Evolutionary conservation across 129 eudicot genomes (phyloP).

Genomic region (Arctium minus): DNA sequence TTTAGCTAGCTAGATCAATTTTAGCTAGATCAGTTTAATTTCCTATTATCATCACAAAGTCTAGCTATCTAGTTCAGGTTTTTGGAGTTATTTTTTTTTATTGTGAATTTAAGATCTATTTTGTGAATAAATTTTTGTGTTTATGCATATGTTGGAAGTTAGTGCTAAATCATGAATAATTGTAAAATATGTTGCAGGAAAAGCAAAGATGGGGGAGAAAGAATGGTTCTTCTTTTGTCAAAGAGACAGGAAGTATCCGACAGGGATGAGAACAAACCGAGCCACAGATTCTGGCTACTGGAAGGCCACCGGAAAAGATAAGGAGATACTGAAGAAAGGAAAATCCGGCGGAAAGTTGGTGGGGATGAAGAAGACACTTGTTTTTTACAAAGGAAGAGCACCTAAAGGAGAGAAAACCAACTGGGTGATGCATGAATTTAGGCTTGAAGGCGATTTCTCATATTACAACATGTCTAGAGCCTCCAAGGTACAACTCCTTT

Average conservation of each 20-base stretch:
- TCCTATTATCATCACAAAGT: too few relatives aligned
- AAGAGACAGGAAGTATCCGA: constrained; percentile 80
- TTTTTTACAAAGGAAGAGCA: constrained; percentile 90
- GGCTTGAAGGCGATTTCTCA: constrained; percentile 79
- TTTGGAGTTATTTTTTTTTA: background rate
- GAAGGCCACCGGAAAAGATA: constrained; percentile 94
- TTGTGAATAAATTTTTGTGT: background rate
- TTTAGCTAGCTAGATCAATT: background rate
- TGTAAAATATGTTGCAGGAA: constrained; percentile 42
- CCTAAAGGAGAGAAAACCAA: constrained; percentile 81
- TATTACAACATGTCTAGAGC: constrained; percentile 64
- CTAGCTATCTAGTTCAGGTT: background rate
- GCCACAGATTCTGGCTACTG: constrained; percentile 88
- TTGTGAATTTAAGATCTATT: background rate
- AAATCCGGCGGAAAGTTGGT: constrained; percentile 40
- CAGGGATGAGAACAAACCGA: constrained; percentile 86
- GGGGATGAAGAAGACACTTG: constrained; percentile 92
- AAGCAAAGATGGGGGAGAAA: constrained; percentile 89
- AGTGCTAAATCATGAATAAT: background rate
- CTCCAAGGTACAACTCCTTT: constrained; percentile 45
- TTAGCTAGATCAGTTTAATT: background rate
- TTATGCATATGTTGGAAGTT: background rate
- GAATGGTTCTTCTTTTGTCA: constrained; percentile 79
- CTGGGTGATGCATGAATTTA: constrained; percentile 92
- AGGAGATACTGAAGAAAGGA: constrained; percentile 55